A percentile compares a stretch with the other conserved stretches of the same genome.
These are phyloP conservation scores for Mycena epipterygia DNA, from an alignment of 768 basidiomycete genomes.

Conservation along the genomic window DNA sequence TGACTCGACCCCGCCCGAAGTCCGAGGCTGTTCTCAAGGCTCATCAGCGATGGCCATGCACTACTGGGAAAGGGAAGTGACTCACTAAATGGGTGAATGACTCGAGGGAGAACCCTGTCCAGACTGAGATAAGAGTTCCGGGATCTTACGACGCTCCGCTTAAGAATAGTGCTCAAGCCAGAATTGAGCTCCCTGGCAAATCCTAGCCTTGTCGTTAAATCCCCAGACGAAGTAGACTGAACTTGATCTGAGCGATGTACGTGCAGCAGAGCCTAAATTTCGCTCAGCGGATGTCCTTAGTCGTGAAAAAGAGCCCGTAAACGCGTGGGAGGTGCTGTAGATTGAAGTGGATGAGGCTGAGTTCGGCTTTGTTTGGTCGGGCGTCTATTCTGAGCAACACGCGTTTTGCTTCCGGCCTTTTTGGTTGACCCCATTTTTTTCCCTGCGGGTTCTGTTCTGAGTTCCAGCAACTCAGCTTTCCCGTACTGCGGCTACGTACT, in stretches of 20 bases:
- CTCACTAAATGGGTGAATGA: constrained; percentile 20
- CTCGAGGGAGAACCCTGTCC: neutral
- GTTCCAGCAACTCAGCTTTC: too few species aligned
- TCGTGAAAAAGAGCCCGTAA: constrained; percentile 17
- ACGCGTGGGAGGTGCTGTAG: constrained; percentile 22
- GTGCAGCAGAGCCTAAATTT: constrained; percentile 9
- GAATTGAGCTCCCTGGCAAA: neutral
- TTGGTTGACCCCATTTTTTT: neutral
- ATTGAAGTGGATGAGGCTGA: neutral
- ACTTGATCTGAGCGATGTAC: constrained; percentile 23
- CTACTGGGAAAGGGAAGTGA: constrained; percentile 19
- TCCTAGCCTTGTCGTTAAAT: neutral
- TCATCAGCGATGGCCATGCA: constrained; percentile 16
- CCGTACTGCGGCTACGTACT: too few species aligned
- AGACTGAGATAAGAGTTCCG: neutral
- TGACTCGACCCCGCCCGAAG: constrained; percentile 21
- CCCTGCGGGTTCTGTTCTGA: too few species aligned
- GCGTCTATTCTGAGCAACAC: neutral
- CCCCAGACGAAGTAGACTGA: neutral
- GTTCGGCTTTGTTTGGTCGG: neutral
- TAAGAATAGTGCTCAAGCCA: neutral
- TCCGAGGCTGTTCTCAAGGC: constrained; percentile 20
- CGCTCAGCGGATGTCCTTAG: neutral
- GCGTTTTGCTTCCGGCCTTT: constrained; percentile 17
- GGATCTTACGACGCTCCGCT: neutral